Base-by-base conservation (phyloP, 805 yeast genomes). In the Ogataea kodamae region DNA sequence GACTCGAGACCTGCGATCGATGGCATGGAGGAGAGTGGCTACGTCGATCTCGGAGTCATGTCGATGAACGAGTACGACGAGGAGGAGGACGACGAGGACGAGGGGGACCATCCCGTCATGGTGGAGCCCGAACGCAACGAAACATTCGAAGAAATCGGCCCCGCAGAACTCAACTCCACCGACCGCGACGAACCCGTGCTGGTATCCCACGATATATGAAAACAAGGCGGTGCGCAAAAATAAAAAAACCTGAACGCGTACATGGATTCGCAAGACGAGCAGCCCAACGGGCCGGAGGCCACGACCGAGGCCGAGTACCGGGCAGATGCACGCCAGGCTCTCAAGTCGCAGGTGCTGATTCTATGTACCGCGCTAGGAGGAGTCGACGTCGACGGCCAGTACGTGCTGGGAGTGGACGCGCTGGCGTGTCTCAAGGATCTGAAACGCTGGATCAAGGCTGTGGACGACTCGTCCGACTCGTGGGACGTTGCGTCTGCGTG, bases 331-430 rank as follows among this genome's bases (percentile, higher is more conserved):
- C 57, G 54, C 34, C 51, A 51, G 37, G 50, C 76, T 10, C 57
- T 81, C 23, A 70, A 72, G 43, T 85, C 92, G 0, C 87, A 86
- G 57, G 81, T 90, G 19, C 73, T 89, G 9, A 76, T 85, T 25
- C 67, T 89, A 23, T 86, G 88, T 3, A 76, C 95, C 3, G 95
- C 97, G 0, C 68, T 90, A 3, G 98, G 98, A 34, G 97, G 97
- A 2, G 73, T 80, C 1, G 96, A 89, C 58, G 74, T 80, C 29
- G 60, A 80, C 1, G 43, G 54, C 3, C 55, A 59, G 2, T 92
- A 92, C 51, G 76, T 74, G 40, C 68, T 89, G 3, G 97, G 97
- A 8, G 87, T 81, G 39, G 97, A 90, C 51, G 94, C 95, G 2
- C 56, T 75, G 35, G 88, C 88, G 1, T 87, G 97, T 59, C 61